Conservation (phyloP, 2,329 filamentous ascomycete species). For the Ceratocystis cubensis region DNA sequence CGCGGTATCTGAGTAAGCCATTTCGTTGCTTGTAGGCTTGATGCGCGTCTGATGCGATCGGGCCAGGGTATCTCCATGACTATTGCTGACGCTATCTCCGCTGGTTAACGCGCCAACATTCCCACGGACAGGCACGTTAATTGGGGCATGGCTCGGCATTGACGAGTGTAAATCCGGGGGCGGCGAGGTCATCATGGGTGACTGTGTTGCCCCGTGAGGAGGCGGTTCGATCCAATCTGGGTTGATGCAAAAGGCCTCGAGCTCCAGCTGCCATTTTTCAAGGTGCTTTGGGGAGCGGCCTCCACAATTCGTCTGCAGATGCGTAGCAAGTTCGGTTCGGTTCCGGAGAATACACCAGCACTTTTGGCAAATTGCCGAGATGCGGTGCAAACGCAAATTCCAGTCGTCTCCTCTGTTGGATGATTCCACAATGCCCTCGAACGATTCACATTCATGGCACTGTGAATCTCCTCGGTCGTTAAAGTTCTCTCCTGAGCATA, state of each 20-base stretch:
- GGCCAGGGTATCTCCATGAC: background rate
- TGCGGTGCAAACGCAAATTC: conserved; percentile 14
- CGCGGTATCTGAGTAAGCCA: background rate
- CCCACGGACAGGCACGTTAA: conserved; percentile 6
- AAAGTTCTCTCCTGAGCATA: conserved; percentile 20
- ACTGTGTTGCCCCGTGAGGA: conserved; percentile 4
- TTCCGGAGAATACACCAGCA: conserved; percentile 18
- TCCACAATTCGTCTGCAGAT: conserved; percentile 15
- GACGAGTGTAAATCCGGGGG: conserved; percentile 6
- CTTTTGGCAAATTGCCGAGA: conserved; percentile 20
- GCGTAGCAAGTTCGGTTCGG: conserved; percentile 14
- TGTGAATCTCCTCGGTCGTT: conserved; percentile 20
- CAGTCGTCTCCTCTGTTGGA: conserved; percentile 5
- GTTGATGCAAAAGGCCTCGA: conserved; percentile 16
- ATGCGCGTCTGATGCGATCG: background rate
- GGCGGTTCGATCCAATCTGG: conserved; percentile 18
- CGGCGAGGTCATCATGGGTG: conserved; percentile 8
- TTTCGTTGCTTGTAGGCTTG: background rate
- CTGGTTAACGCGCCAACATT: background rate
- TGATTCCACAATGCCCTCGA: conserved; percentile 14
- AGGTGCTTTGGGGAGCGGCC: conserved; percentile 19
- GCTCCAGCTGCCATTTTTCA: conserved; percentile 20
- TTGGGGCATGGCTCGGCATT: background rate
- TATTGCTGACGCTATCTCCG: background rate
- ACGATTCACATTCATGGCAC: conserved; percentile 18